Percentiles rank a stretch among this genome's conserved stretches.
Conservation (phyloP, 2,329 filamentous ascomycete genomes). For the Dothideomycetidae sp. region DNA sequence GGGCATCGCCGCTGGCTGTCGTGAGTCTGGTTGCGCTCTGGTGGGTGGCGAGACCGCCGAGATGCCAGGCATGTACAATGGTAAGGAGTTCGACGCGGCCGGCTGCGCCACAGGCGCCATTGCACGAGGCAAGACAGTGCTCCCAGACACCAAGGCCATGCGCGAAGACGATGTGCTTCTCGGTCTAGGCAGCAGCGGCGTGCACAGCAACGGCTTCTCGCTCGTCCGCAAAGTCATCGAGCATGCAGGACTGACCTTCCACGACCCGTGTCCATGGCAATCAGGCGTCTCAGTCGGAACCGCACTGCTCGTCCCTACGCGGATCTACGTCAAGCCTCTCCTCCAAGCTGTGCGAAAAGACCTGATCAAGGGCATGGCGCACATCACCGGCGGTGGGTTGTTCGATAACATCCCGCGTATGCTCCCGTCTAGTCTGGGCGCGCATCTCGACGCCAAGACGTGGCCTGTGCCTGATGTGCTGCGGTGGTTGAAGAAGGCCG, state of each 20-base stretch:
- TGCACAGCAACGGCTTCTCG: constrained; percentile 95
- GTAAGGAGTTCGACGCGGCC: constrained; percentile 82
- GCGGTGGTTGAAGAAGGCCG: constrained; percentile 63
- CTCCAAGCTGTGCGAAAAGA: constrained; percentile 48
- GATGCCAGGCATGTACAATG: constrained; percentile 90
- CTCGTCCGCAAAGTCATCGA: constrained; percentile 85
- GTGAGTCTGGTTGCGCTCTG: constrained; percentile 70
- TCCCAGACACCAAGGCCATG: constrained; percentile 69
- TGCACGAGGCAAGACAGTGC: constrained; percentile 45
- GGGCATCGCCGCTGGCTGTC: constrained; percentile 79
- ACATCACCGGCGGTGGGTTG: constrained; percentile 91
- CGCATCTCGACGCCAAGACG: constrained; percentile 60
- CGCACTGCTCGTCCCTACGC: constrained; percentile 73
- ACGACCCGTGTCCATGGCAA: constrained; percentile 27
- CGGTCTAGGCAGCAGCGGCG: constrained; percentile 69
- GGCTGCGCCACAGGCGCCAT: constrained; percentile 83
- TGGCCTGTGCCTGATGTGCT: constrained; percentile 74
- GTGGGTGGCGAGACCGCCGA: constrained; percentile 97
- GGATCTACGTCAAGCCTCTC: constrained; percentile 68
- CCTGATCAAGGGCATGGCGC: constrained; percentile 79
- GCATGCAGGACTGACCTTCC: constrained; percentile 57
- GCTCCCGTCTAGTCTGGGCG: constrained; percentile 64
- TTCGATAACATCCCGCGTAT: constrained; percentile 90
- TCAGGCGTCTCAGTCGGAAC: constrained; percentile 50
- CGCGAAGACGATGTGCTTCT: constrained; percentile 68